phyloP scores from a whole-genome alignment of 345 rosid genomes.

The Passiflora organensis region DNA sequence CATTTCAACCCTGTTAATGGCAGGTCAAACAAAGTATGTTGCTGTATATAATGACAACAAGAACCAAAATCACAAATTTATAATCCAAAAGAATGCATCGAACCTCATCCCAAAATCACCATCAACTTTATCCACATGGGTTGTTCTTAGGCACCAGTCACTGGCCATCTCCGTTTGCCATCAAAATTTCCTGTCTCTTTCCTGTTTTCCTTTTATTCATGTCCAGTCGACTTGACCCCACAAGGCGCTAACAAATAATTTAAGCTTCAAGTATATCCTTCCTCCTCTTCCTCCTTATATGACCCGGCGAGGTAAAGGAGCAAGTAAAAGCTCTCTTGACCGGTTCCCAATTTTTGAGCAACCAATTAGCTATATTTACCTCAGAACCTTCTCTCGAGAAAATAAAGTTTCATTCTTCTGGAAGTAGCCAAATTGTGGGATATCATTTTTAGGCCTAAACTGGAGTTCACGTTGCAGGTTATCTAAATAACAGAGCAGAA shows the following conservation, averaged over 20 bases:
- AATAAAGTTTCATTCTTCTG: conserved; percentile 15
- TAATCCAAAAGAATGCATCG: not conserved
- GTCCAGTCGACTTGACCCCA: conserved; percentile 23
- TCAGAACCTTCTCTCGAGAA: conserved; percentile 6
- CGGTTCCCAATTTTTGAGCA: not conserved
- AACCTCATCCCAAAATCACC: conserved; percentile 14
- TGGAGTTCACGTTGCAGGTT: not conserved
- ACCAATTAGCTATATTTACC: not conserved
- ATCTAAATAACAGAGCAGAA: too few relatives aligned
- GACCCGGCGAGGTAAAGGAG: not conserved
- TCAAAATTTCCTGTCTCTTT: conserved; percentile 22
- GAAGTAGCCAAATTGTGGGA: conserved; percentile 7
- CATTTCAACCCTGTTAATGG: conserved; percentile 5
- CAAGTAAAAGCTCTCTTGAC: not conserved
- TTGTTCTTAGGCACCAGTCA: conserved; percentile 13
- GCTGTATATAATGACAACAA: not conserved
- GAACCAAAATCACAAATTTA: not conserved
- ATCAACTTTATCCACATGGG: conserved; percentile 33
- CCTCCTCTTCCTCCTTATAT: too few relatives aligned
- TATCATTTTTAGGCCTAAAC: conserved; percentile 16
- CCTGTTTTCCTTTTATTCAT: too few relatives aligned
- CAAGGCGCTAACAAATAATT: conserved; percentile 5
- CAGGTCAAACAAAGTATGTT: conserved; percentile 9
- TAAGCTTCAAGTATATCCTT: not conserved
- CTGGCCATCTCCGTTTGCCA: conserved; percentile 1